Evolutionary conservation across 2,329 filamentous ascomycete species (phyloP), one percentile per base, ranked within the genome.

Genomic region (Hypoxylon sp.): DNA sequence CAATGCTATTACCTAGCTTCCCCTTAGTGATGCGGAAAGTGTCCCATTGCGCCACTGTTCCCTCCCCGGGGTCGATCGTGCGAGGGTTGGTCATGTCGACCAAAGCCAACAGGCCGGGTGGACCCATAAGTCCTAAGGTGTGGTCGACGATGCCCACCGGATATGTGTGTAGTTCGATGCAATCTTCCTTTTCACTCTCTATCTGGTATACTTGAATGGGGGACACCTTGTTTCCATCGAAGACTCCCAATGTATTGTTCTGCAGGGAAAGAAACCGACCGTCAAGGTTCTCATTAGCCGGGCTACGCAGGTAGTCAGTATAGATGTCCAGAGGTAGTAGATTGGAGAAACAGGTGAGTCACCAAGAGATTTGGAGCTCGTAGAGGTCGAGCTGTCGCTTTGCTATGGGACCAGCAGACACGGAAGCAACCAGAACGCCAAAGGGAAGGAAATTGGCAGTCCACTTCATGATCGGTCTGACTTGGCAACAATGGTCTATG

Each of bases 41-140:
- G 54, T 74, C 73, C 74, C 74, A 80, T 62, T 77, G 71, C 5
- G 68, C 65, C 43, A 67, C 70, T 17, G 56, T 68, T 28, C 72
- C 74, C 17, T 70, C 69, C 6, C 71, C 70, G n/a, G 71, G 68
- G 7, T 64, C 49, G 15, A 68, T 50, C 1, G 61, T 61, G 20
- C 61, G 67, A 5, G 79, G 77, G 64, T 76, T 75, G 19, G 66
- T 67, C 57, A 79, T 72, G 62, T 77, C 74, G 20, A 72, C 66
- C 11, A 81, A 69, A 49, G 70, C 69, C 65, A 74, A 69, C 44
- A 79, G 68, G 43, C 72, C 74, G 37, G 74, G 66, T 5, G 60
- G 55, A 49, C 79, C 79, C n/a, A 77, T 64, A 28, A 81, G 73
- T 19, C 73, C 78, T 34, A 81, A 73, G 2, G 73, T 72, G 61